phyloP scores from a whole-genome alignment of 176 grass and related monocot genomes.

The Elymus sibiricus region DNA sequence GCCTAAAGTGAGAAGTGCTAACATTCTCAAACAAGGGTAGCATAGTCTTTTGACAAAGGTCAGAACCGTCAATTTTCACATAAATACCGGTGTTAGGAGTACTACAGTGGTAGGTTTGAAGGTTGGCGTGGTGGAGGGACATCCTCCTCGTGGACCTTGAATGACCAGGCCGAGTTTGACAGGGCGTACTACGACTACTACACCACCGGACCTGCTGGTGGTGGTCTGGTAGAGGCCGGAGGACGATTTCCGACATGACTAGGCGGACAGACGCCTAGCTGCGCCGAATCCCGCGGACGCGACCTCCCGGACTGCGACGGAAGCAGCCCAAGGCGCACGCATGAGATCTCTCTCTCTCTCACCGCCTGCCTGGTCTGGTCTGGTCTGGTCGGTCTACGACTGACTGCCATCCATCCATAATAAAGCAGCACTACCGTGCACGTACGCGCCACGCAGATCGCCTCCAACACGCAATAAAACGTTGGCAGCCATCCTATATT shows the following conservation, averaged over 20 bases:
- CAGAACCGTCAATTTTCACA: too few relatives aligned
- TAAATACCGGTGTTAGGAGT: too few relatives aligned
- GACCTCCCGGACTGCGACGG: neutral
- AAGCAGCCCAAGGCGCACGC: neutral
- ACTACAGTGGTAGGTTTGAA: neutral
- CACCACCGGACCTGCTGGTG: neutral
- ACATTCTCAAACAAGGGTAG: too few relatives aligned
- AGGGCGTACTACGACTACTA: neutral
- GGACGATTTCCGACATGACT: slow-evolving; percentile 5
- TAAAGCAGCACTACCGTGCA: neutral
- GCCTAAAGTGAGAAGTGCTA: too few relatives aligned
- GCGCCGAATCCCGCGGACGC: neutral
- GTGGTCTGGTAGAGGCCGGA: neutral
- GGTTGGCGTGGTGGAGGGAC: neutral
- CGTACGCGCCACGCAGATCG: neutral
- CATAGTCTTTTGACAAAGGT: too few relatives aligned
- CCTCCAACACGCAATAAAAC: neutral
- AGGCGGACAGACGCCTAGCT: neutral
- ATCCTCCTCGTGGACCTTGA: neutral
- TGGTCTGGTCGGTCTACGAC: neutral
- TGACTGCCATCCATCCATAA: neutral
- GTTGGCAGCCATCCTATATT: neutral
- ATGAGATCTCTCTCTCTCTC: neutral
- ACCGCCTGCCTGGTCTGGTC: too few relatives aligned
- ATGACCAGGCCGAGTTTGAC: neutral